A percentile compares a stretch with the other conserved stretches of the same genome.
phyloP scores from a whole-genome alignment of 139 green algal species.

The Chlorella ohadii region DNA sequence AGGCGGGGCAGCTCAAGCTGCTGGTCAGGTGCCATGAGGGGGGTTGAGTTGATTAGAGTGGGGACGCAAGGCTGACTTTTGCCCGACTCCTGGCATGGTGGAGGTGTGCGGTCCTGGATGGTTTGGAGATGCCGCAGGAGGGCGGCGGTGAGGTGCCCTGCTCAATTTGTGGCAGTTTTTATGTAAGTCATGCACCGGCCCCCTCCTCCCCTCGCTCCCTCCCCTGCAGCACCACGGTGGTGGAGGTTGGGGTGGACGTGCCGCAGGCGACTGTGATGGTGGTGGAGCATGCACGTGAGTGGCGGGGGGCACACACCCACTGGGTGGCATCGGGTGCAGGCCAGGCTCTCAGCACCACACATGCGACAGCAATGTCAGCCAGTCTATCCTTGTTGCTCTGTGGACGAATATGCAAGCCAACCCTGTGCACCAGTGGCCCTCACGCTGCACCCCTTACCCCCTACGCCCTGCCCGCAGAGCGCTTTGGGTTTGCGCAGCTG shows the following conservation, averaged over 20 bases:
- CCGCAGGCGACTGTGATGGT: constrained; percentile 90
- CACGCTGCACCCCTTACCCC: neutral
- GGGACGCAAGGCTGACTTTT: too few relatives aligned
- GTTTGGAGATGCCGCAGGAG: too few relatives aligned
- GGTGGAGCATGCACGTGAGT: constrained; percentile 77
- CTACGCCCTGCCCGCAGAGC: constrained; percentile 66
- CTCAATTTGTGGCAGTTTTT: too few relatives aligned
- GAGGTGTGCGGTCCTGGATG: too few relatives aligned
- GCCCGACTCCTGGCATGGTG: too few relatives aligned
- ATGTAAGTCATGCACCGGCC: too few relatives aligned
- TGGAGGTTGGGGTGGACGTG: constrained; percentile 95
- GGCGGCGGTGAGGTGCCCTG: too few relatives aligned
- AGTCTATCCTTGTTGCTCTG: too few relatives aligned
- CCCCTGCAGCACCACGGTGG: constrained; percentile 81
- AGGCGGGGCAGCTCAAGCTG: constrained; percentile 65
- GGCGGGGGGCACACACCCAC: neutral
- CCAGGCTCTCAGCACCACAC: neutral
- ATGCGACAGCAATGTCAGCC: too few relatives aligned
- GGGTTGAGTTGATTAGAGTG: too few relatives aligned
- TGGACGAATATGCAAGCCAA: too few relatives aligned
- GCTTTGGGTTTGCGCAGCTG: constrained; percentile 93
- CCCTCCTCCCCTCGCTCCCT: neutral
- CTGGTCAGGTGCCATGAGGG: constrained; percentile 36
- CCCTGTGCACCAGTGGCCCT: too few relatives aligned
- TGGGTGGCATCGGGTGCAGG: neutral